phyloP scores from a whole-genome alignment of 1,284 basidiomycete species.

The Leccinum pallidistipes region DNA sequence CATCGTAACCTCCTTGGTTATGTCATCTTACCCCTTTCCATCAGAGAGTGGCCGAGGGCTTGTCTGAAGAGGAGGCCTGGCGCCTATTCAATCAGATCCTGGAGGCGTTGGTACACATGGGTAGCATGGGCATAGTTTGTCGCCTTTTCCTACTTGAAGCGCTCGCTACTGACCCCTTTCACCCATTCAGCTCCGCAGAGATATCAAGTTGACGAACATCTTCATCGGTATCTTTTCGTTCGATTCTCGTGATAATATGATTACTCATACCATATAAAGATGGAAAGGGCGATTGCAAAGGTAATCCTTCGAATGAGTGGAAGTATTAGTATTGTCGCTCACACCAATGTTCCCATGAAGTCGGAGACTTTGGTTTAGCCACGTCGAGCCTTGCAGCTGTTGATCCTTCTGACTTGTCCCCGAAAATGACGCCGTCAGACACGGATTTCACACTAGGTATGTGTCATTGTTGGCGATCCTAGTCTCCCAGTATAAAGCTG shows the following conservation, averaged over 20 bases:
- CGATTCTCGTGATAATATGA: neutral
- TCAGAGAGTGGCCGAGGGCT: slow-evolving; percentile 76
- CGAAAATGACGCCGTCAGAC: slow-evolving; percentile 45
- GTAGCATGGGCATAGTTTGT: slow-evolving; percentile 75
- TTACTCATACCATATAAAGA: slow-evolving; percentile 44
- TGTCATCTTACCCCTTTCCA: neutral
- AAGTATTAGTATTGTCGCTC: neutral
- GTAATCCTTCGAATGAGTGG: slow-evolving; percentile 35
- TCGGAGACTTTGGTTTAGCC: slow-evolving; percentile 93
- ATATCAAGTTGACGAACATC: slow-evolving; percentile 91
- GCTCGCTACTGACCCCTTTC: slow-evolving; percentile 3
- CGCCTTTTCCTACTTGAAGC: neutral
- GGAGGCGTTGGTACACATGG: slow-evolving; percentile 93
- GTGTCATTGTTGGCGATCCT: slow-evolving; percentile 7
- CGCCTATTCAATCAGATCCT: slow-evolving; percentile 87
- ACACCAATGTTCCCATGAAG: slow-evolving; percentile 29
- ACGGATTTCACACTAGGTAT: slow-evolving; percentile 75
- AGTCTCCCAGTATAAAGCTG: neutral
- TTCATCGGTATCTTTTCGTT: slow-evolving; percentile 67
- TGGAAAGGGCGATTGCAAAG: slow-evolving; percentile 87
- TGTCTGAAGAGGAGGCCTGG: slow-evolving; percentile 88
- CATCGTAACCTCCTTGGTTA: neutral
- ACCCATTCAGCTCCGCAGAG: slow-evolving; percentile 71
- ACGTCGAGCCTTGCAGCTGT: slow-evolving; percentile 80
- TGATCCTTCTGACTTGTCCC: slow-evolving; percentile 64